Base-by-base conservation (phyloP, 202 grass and related monocot genomes). In the Zoysia matrella region DNA sequence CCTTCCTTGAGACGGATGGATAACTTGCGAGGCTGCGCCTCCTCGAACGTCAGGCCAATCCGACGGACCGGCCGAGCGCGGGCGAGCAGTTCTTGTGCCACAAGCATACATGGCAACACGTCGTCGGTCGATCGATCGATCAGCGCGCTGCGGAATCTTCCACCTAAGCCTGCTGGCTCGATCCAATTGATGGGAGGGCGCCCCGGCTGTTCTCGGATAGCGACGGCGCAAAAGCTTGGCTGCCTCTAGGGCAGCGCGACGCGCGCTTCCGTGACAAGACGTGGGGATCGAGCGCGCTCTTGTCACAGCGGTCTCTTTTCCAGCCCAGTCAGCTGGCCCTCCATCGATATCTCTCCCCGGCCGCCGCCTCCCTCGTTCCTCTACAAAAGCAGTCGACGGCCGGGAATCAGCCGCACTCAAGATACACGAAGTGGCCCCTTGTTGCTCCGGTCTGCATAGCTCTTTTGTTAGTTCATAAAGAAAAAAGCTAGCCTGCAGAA, bases 81-180 rank as follows among this genome's bases (percentile, higher is more conserved):
- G 0, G 7, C 11, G 69, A 36, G 52, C 45, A 53, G 54, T 64
- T 76, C 78, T 81, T 67, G 75, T 48, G 86, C 3, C 40, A 83
- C 75, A 88, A 69, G 80, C 86, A 88, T 79, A 36, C 30, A 36
- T 36, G 52, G 52, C 80, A 79, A 67, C 73, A 78, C 65, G 60
- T 58, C 80, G 16, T 60, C 52, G 8, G 30, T 36, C 30, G 30
- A 36, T 36, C 30, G 30, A 36, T 36, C 30, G 30, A 71, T 22
- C 4, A 2, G 72, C 11, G 72, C 58, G 62, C 47, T 8, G 5
- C 5, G 5, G 81, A 84, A 88, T 80, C 75, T 84, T 63, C 81
- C 81, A 84, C 86, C 65, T 69, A 46, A 74, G 60, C 61, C 12
- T 50, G 9, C 13, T 50, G 4, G 60, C 9, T 51, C 30, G 42